Conservation (phyloP, 176 grass and related monocot species). For the Olyra latifolia region DNA sequence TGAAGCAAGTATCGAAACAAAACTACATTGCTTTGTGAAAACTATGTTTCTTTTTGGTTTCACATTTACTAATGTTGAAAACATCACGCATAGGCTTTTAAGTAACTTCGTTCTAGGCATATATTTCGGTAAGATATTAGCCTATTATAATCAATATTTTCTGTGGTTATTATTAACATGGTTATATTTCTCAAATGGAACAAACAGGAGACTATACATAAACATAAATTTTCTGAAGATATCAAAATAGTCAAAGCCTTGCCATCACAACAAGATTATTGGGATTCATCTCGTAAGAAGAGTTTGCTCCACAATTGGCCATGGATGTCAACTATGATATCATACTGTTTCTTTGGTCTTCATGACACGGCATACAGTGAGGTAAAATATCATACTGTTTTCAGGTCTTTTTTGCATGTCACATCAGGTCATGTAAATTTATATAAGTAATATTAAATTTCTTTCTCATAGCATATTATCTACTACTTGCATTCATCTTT, state of each 20-base stretch:
- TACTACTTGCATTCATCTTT: background rate
- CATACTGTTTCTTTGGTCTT: slow-evolving; percentile 69
- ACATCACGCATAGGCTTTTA: background rate
- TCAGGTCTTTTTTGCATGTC: background rate
- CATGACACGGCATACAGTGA: slow-evolving; percentile 80
- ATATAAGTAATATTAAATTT: background rate
- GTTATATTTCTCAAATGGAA: slow-evolving; percentile 5
- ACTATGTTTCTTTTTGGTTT: background rate
- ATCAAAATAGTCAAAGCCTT: slow-evolving; percentile 19
- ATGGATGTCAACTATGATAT: slow-evolving; percentile 64
- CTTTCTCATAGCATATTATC: background rate
- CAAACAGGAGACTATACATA: slow-evolving; percentile 77
- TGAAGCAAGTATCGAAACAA: background rate
- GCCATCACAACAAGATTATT: slow-evolving; percentile 21
- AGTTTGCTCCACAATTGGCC: slow-evolving; percentile 71
- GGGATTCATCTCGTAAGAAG: slow-evolving; percentile 27
- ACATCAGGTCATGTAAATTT: no score
- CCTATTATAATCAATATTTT: background rate
- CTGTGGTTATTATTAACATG: background rate
- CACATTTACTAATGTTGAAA: background rate
- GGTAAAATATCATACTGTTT: slow-evolving; percentile 28
- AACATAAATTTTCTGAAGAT: slow-evolving; percentile 40
- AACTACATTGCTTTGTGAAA: background rate
- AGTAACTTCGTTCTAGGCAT: background rate
- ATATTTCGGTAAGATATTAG: background rate